These are phyloP conservation scores for Angomonas ambiguus DNA, from an alignment of 208 protist genomes.

Conservation along the genomic window DNA sequence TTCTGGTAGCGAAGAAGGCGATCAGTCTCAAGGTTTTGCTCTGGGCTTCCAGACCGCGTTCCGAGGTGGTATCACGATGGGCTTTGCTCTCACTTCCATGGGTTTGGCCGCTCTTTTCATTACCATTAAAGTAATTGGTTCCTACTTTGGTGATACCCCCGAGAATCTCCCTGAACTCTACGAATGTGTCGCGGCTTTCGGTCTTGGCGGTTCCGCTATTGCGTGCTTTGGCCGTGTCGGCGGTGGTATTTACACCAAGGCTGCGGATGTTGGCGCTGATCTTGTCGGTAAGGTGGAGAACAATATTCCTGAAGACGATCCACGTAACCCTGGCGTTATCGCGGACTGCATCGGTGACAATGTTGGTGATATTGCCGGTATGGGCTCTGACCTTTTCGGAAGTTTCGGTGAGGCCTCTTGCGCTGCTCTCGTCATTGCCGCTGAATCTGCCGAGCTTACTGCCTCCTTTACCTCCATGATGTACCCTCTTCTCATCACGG, in stretches of 20 bases:
- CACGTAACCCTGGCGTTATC: slow-evolving; percentile 95
- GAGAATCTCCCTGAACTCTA: slow-evolving; percentile 52
- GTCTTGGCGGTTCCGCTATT: slow-evolving; percentile 94
- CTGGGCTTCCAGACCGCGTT: slow-evolving; percentile 82
- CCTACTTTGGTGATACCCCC: slow-evolving; percentile 51
- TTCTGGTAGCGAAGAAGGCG: slow-evolving; percentile 45
- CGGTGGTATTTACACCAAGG: slow-evolving; percentile 96
- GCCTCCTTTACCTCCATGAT: slow-evolving; percentile 78
- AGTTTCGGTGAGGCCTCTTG: slow-evolving; percentile 95
- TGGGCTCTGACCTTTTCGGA: slow-evolving; percentile 95
- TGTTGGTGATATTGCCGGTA: slow-evolving; percentile 94
- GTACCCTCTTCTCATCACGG: slow-evolving; percentile 86
- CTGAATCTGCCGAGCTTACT: slow-evolving; percentile 50
- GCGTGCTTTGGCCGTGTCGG: slow-evolving; percentile 95
- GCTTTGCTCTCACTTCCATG: slow-evolving; percentile 82
- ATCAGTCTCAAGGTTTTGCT: slow-evolving; percentile 43
- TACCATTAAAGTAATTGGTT: slow-evolving; percentile 50
- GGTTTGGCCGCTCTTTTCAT: slow-evolving; percentile 76
- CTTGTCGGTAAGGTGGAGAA: slow-evolving; percentile 95
- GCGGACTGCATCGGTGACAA: slow-evolving; percentile 96
- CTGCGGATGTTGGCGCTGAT: slow-evolving; percentile 94
- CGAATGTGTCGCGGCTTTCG: slow-evolving; percentile 91
- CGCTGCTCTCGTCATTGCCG: slow-evolving; percentile 81
- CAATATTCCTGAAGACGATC: slow-evolving; percentile 95
- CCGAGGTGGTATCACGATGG: slow-evolving; percentile 86